Percentiles rank a stretch among this genome's conserved stretches.
Evolutionary conservation across 169 alveolate genomes (phyloP).

Genomic region (Plasmodium adleri): DNA sequence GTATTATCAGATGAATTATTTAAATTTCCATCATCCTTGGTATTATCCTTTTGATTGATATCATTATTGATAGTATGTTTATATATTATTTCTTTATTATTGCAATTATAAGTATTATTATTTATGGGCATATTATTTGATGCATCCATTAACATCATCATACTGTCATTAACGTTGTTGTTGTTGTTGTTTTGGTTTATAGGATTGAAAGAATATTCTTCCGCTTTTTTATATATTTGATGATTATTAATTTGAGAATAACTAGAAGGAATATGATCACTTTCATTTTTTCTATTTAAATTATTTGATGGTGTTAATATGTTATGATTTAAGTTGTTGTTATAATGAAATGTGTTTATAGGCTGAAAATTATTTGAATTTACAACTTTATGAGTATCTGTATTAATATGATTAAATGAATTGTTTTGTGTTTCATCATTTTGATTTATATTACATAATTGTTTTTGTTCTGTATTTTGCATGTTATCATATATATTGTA

Average conservation of each 20-base stretch:
- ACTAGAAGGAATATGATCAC: background rate
- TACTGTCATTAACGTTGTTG: background rate
- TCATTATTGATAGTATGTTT: background rate
- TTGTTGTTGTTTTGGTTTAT: background rate
- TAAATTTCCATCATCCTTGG: background rate
- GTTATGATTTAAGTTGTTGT: slow-evolving; percentile 7
- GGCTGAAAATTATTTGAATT: slow-evolving; percentile 19
- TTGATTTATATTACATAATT: background rate
- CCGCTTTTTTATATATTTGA: background rate
- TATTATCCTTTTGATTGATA: background rate
- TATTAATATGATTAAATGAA: slow-evolving; percentile 7
- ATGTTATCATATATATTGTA: background rate
- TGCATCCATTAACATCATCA: background rate
- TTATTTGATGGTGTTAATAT: background rate
- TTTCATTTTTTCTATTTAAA: slow-evolving; percentile 22
- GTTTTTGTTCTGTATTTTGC: slow-evolving; percentile 1
- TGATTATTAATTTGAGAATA: slow-evolving; percentile 9
- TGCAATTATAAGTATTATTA: background rate
- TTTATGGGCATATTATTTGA: background rate
- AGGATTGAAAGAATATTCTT: too few species aligned
- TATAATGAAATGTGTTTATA: slow-evolving; percentile 11
- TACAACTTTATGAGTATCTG: background rate
- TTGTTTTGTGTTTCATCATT: slow-evolving; percentile 3
- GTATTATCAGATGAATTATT: background rate
- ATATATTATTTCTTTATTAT: slow-evolving; percentile 8